Conservation (phyloP, 2,329 filamentous ascomycete genomes). For the Aspergillus piperis region DNA sequence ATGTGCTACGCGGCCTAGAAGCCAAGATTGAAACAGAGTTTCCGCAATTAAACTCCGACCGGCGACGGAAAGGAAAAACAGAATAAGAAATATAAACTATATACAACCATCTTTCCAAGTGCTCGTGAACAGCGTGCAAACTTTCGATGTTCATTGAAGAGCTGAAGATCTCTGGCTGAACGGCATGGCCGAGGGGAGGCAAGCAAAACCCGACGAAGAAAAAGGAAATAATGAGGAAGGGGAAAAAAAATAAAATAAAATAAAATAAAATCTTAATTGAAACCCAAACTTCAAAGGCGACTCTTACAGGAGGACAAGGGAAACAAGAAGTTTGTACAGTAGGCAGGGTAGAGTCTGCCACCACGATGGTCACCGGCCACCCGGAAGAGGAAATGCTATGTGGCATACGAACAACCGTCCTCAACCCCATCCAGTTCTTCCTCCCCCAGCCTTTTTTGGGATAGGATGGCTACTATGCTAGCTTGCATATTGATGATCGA, state of each 20-base stretch:
- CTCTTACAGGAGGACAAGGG: neutral
- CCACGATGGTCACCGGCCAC: slow-evolving; percentile 16
- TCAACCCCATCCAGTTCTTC: neutral
- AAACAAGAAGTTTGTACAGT: neutral
- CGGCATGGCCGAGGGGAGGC: neutral
- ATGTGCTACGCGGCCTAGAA: neutral
- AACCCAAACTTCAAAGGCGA: neutral
- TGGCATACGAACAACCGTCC: slow-evolving; percentile 2
- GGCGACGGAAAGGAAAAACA: neutral
- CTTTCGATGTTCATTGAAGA: neutral
- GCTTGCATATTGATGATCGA: neutral
- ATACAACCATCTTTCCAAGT: neutral
- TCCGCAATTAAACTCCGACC: slow-evolving; percentile 3
- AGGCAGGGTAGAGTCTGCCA: neutral
- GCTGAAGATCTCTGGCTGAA: neutral
- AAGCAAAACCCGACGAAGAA: neutral
- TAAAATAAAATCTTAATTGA: neutral
- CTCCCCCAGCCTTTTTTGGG: slow-evolving; percentile 3
- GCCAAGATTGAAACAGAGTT: neutral
- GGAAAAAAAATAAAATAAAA: neutral
- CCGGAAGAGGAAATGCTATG: slow-evolving; percentile 10
- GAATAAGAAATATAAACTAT: no score
- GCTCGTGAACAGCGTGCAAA: neutral
- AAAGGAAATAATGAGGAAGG: neutral
- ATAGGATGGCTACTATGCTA: neutral